Base-by-base conservation (phyloP, 2,329 filamentous ascomycete genomes). In the Cyclaneusma minus region DNA sequence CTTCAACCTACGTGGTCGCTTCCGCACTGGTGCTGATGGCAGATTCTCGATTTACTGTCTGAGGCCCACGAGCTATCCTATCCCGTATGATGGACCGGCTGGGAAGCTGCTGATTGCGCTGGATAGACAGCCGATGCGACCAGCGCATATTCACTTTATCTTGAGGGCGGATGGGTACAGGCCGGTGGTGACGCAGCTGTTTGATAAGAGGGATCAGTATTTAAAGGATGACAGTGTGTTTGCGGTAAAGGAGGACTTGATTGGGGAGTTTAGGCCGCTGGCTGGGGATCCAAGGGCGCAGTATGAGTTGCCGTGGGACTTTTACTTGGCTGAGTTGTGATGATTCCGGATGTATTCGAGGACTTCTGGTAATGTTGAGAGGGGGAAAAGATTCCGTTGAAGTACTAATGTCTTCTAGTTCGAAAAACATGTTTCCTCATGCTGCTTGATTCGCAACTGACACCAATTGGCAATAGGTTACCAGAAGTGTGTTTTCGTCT, bases 131-230 rank as follows among this genome's bases (percentile, higher is more conserved):
- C 55, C 62, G 9, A 67, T 54, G 45, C 55, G 68, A 9, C 68
- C 68, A 2, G 67, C 65, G 3, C 68, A 73, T 38, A 62, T 73
- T 25, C 68, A 73, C 42, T 43, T 53, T 23, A 60, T 72, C 20
- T 33, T 35, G 20, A 34, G 7, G 15, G 19, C 32, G 18, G 34
- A 39, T 8, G 29, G 35, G 16, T 72, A 75, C 55, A 76, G 70
- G 41, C 59, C 73, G 0, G 62, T 91, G 24, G 77, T 74, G 0
- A 79, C 74, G 1, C 80, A 89, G 48, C 71, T 89, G 29, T 87
- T 83, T 44, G 77, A 83, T 46, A 55, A 60, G 30, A 59, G 67
- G 34, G 69, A 72, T 48, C 59, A 64, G 34, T 72, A 79, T 38
- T 55, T 81, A 13, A 39, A 39, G 5, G 52, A 56, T 22, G 64